Percentiles rank a stretch among this genome's conserved stretches.
Conservation (phyloP, 257 asterid species). For the Plantago elongata region DNA sequence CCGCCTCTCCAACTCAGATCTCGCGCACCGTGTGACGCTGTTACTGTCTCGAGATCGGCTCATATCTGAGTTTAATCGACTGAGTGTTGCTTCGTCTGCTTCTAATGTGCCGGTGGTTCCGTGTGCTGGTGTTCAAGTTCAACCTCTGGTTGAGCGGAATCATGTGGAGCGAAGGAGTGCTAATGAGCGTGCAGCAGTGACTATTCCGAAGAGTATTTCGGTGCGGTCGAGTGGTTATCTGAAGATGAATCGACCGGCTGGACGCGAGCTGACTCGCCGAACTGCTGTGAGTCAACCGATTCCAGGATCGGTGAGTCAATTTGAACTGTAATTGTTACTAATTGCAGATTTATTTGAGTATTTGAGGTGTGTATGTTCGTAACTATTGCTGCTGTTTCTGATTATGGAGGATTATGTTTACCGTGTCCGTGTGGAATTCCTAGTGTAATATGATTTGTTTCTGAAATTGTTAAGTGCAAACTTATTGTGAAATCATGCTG, state of each 20-base stretch:
- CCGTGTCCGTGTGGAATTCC: too few relatives aligned
- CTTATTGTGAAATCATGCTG: neutral
- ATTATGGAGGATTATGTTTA: neutral
- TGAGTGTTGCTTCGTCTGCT: conserved; percentile 29
- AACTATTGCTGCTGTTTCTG: neutral
- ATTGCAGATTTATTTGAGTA: neutral
- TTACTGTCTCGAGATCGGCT: conserved; percentile 60
- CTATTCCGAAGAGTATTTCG: conserved; percentile 69
- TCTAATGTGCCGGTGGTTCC: conserved; percentile 11
- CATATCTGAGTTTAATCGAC: conserved; percentile 56
- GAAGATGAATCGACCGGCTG: conserved; percentile 33
- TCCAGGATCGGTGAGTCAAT: conserved; percentile 40
- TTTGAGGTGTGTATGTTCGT: neutral
- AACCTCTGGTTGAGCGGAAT: conserved; percentile 33
- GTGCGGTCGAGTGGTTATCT: conserved; percentile 64
- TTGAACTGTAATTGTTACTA: neutral
- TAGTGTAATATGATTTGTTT: neutral
- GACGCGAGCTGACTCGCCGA: conserved; percentile 25
- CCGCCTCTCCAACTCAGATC: conserved; percentile 60
- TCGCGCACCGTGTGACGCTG: conserved; percentile 54
- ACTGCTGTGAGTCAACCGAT: conserved; percentile 23
- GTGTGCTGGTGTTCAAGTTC: conserved; percentile 18
- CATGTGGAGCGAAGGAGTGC: conserved; percentile 30
- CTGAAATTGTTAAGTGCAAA: too few relatives aligned
- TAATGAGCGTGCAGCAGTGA: conserved; percentile 38